Evolutionary conservation across 305 asterid species (phyloP).

Genomic region (Solanum hybrid): DNA sequence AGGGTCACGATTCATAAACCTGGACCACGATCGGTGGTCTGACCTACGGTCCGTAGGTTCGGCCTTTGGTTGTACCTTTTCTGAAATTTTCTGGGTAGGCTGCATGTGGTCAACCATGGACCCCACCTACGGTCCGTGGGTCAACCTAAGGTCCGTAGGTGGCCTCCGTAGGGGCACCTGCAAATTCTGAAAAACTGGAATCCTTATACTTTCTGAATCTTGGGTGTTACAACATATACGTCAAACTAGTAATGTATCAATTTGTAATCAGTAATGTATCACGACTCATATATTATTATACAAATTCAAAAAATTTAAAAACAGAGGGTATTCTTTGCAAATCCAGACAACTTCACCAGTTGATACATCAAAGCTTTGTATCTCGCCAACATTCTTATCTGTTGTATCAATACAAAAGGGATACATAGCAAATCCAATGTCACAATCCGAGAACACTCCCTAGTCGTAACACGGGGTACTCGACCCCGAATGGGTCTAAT

Average conservation of each 20-base stretch:
- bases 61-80: not conserved
- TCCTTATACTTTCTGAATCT: not conserved
- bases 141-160: not conserved
- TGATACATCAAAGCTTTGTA: not conserved
- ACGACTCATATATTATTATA: no score
- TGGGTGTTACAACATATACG: not conserved
- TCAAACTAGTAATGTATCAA: not conserved
- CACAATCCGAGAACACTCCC: no score
- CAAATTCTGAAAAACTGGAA: no score
- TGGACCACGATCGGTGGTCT: not conserved
- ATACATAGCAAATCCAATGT: not conserved
- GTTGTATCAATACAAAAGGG: not conserved
- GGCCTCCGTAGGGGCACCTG: not conserved
- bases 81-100: not conserved
- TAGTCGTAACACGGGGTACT: no score
- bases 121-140: not conserved
- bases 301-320: not conserved
- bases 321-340: no score
- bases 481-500: no score
- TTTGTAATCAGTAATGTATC: not conserved
- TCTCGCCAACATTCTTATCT: not conserved
- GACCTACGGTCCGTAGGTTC: not conserved
- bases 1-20: not conserved
- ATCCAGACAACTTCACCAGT: not conserved
- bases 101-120: not conserved